These are phyloP conservation scores for Rhizopogon rudus DNA, from an alignment of 768 basidiomycete genomes.

Conservation along the genomic window DNA sequence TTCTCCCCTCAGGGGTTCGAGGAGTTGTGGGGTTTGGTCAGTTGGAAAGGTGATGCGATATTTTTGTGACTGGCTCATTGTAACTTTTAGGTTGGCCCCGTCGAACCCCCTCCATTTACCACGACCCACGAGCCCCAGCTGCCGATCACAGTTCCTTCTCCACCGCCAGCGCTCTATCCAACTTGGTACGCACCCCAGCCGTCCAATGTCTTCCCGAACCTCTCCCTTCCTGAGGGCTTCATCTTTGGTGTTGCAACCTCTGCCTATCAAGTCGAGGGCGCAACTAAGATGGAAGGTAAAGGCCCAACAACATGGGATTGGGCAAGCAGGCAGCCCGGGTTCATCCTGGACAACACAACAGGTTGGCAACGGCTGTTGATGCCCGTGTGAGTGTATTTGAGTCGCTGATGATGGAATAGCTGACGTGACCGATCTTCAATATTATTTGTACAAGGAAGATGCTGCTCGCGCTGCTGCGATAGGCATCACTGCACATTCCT, in stretches of 20 bases:
- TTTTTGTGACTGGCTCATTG: conserved; percentile 23
- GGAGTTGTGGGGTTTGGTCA: conserved; percentile 38
- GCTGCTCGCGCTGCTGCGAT: conserved; percentile 43
- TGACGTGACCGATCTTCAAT: conserved; percentile 45
- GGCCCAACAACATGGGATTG: conserved; percentile 44
- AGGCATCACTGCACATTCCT: conserved; percentile 48
- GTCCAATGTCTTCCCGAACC: conserved; percentile 36
- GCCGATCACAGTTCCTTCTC: conserved; percentile 35
- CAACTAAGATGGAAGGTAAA: conserved; percentile 44
- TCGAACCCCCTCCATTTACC: conserved; percentile 40
- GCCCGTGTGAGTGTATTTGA: background rate
- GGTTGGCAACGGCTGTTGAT: conserved; percentile 17
- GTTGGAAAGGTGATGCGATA: conserved; percentile 1
- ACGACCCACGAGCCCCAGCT: conserved; percentile 36
- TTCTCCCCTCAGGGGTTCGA: conserved; percentile 35
- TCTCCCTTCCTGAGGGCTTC: conserved; percentile 43
- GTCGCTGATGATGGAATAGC: conserved; percentile 19
- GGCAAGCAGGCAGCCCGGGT: conserved; percentile 40
- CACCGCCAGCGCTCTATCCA: conserved; percentile 42
- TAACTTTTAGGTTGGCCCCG: conserved; percentile 23
- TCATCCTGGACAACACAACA: conserved; percentile 39
- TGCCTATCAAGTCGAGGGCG: conserved; percentile 51
- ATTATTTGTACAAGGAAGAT: conserved; percentile 51
- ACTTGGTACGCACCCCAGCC: conserved; percentile 42
- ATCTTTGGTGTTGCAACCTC: conserved; percentile 49